Percentiles rank a stretch among this genome's conserved stretches.
Conservation (phyloP, 148 eudicot species). For the Mesembryanthemum crystallinum region DNA sequence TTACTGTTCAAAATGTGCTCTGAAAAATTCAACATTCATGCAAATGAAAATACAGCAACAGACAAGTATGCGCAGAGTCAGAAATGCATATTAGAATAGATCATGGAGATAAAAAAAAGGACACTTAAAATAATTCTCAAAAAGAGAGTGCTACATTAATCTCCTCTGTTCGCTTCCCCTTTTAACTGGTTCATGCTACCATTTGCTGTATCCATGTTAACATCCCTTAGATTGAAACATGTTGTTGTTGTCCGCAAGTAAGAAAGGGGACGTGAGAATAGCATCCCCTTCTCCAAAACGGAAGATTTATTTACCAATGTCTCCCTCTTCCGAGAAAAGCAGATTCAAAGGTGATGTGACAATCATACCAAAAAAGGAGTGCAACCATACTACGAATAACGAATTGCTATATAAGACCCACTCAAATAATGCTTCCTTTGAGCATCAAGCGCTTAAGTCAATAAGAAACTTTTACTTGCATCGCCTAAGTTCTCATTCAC, state of each 20-base stretch:
- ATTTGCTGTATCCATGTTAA: neutral
- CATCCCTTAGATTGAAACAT: neutral
- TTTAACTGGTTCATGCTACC: neutral
- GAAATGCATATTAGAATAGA: neutral
- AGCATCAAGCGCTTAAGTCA: constrained; percentile 21
- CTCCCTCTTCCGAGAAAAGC: constrained; percentile 7
- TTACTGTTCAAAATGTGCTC: neutral
- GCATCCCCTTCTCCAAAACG: neutral
- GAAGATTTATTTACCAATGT: neutral
- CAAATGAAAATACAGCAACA: neutral
- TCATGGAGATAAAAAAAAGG: neutral
- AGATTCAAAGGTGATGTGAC: constrained; percentile 19
- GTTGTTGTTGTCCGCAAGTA: neutral
- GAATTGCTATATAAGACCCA: constrained; percentile 20
- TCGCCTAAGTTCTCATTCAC: neutral
- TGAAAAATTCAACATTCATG: neutral
- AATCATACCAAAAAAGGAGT: neutral
- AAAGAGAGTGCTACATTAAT: neutral
- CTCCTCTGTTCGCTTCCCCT: neutral
- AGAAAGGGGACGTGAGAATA: neutral
- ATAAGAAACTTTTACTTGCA: neutral
- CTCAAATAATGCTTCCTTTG: neutral
- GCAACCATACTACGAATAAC: neutral
- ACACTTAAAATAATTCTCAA: neutral
- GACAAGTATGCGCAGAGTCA: neutral